Conservation (phyloP, 2,329 filamentous ascomycete genomes). For the Hymenotorrendiella dingleyae region DNA sequence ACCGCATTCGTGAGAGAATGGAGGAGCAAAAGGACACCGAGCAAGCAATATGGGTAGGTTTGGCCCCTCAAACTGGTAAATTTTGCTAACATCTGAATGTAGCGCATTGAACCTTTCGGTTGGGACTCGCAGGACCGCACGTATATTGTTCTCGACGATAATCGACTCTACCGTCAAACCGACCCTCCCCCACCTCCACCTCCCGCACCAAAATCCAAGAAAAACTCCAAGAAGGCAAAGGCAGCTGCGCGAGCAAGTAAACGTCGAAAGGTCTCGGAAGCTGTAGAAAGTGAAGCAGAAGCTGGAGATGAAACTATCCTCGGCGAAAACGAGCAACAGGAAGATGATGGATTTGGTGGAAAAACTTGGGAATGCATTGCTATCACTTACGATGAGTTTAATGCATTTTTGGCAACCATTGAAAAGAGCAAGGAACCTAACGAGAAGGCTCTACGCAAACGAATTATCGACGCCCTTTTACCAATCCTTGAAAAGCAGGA, state of each 20-base stretch:
- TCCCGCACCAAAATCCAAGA: slow-evolving; percentile 53
- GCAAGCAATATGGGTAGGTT: slow-evolving; percentile 74
- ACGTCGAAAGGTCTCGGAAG: slow-evolving; percentile 55
- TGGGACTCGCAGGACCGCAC: slow-evolving; percentile 84
- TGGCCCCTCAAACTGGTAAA: neutral
- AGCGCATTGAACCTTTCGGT: slow-evolving; percentile 76
- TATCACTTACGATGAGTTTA: slow-evolving; percentile 72
- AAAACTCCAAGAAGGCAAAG: slow-evolving; percentile 60
- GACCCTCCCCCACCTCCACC: slow-evolving; percentile 60
- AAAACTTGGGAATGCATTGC: slow-evolving; percentile 91
- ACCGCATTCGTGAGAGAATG: slow-evolving; percentile 82
- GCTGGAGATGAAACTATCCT: slow-evolving; percentile 34
- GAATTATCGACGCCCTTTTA: slow-evolving; percentile 71
- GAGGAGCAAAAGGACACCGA: slow-evolving; percentile 74
- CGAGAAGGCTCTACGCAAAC: slow-evolving; percentile 69
- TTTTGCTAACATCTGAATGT: slow-evolving; percentile 11
- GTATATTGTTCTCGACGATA: slow-evolving; percentile 90
- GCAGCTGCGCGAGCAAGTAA: slow-evolving; percentile 64
- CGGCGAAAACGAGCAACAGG: slow-evolving; percentile 36
- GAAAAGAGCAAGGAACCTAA: slow-evolving; percentile 75
- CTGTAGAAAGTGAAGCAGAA: slow-evolving; percentile 34
- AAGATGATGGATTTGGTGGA: slow-evolving; percentile 63
- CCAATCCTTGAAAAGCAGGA: slow-evolving; percentile 78
- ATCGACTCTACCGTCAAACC: slow-evolving; percentile 83
- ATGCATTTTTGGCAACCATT: slow-evolving; percentile 62